Percentiles rank a stretch among this genome's conserved stretches.
phyloP scores from a whole-genome alignment of 1,284 basidiomycete genomes.

The Malassezia nana region DNA sequence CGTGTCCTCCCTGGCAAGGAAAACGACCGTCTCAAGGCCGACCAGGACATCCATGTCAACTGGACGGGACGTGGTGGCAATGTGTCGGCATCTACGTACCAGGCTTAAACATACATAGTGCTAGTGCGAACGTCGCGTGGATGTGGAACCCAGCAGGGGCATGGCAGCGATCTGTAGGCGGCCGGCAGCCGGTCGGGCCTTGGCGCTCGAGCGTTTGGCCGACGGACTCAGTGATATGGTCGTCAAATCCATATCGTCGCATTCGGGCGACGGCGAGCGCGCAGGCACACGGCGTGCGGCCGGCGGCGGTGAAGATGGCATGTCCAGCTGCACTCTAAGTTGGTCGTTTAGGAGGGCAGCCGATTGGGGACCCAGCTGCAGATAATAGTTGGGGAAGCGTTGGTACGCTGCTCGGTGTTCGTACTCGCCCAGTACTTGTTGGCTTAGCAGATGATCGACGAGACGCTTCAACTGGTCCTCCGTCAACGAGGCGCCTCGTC shows the following conservation, averaged over 20 bases:
- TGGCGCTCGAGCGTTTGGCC: neutral
- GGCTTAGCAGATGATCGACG: constrained; percentile 9
- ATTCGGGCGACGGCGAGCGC: neutral
- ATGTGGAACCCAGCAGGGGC: constrained; percentile 3
- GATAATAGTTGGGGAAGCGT: constrained; percentile 14
- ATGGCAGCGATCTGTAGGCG: constrained; percentile 11
- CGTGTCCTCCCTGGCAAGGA: constrained; percentile 38
- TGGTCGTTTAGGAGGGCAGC: constrained; percentile 1
- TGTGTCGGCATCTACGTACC: constrained; percentile 83
- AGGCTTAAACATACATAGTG: constrained; percentile 56
- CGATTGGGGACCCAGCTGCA: constrained; percentile 5
- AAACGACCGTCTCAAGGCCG: constrained; percentile 53
- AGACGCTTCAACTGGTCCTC: constrained; percentile 15
- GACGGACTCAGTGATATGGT: constrained; percentile 11
- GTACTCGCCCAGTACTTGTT: constrained; percentile 10
- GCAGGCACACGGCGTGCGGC: neutral
- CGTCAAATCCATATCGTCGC: constrained; percentile 13
- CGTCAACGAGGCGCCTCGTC: constrained; percentile 3
- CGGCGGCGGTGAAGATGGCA: neutral
- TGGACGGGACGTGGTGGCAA: constrained; percentile 83
- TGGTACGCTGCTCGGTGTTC: constrained; percentile 7
- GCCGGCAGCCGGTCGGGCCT: neutral
- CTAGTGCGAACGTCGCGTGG: neutral
- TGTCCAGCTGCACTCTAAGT: constrained; percentile 1
- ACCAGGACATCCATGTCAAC: constrained; percentile 64